phyloP scores from a whole-genome alignment of 495 filamentous ascomycete genomes.

The Aspergillus baeticus region DNA sequence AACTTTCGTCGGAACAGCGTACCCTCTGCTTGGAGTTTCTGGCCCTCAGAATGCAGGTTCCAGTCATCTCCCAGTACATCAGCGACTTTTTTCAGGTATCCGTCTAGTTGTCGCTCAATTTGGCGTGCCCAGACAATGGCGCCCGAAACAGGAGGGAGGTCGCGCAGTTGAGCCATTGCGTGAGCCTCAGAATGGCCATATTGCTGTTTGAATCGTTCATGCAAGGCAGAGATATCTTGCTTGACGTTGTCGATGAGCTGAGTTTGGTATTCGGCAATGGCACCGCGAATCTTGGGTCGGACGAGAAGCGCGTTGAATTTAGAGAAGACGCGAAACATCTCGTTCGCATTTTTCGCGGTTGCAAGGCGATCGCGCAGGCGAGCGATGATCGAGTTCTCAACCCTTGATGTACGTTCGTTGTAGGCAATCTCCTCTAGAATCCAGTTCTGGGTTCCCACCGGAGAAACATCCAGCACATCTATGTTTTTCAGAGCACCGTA shows the following conservation, averaged over 20 bases:
- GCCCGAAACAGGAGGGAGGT: slow-evolving; percentile 91
- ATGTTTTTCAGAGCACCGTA: slow-evolving; percentile 92
- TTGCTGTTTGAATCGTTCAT: slow-evolving; percentile 97
- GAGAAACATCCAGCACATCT: slow-evolving; percentile 88
- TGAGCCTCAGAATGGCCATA: slow-evolving; percentile 98
- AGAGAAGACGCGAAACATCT: slow-evolving; percentile 99
- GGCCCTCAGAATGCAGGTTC: slow-evolving; percentile 89
- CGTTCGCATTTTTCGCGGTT: slow-evolving; percentile 92
- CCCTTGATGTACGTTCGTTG: slow-evolving; percentile 92
- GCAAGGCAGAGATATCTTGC: slow-evolving; percentile 84
- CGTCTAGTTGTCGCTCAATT: slow-evolving; percentile 90
- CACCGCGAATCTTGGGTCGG: slow-evolving; percentile 93
- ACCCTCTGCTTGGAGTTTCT: slow-evolving; percentile 86
- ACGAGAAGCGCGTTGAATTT: slow-evolving; percentile 99
- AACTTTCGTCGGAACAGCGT: slow-evolving; percentile 93
- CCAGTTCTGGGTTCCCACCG: slow-evolving; percentile 86
- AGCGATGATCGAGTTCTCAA: slow-evolving; percentile 98
- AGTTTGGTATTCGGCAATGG: slow-evolving; percentile 95
- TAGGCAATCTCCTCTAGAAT: slow-evolving; percentile 89
- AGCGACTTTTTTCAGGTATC: slow-evolving; percentile 97
- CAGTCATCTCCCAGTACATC: slow-evolving; percentile 92
- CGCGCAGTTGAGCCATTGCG: slow-evolving; percentile 93
- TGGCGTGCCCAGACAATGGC: slow-evolving; percentile 97
- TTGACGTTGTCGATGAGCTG: slow-evolving; percentile 98
- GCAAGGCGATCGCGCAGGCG: slow-evolving; percentile 88